These are phyloP conservation scores for Coemansia javaensis DNA, from an alignment of 192 early-diverging fungal species.

Conservation along the genomic window DNA sequence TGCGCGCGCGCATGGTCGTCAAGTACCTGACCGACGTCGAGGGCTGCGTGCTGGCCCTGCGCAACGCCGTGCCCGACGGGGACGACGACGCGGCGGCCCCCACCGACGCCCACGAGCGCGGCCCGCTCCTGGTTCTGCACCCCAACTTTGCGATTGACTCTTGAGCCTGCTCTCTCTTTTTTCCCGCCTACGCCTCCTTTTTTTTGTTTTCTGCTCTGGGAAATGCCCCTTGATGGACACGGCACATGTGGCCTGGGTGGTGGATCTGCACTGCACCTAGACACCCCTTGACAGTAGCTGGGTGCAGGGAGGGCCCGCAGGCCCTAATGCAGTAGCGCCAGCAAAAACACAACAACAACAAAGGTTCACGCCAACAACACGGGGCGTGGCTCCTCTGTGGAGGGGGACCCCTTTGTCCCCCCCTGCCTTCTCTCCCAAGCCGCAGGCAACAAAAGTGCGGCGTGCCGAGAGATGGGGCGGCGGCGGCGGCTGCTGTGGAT, in stretches of 20 bases:
- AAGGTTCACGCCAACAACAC: too few relatives aligned
- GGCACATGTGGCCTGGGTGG: neutral
- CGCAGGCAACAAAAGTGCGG: too few relatives aligned
- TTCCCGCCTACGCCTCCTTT: neutral
- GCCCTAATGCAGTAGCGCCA: too few relatives aligned
- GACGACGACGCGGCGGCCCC: neutral
- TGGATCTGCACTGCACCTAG: neutral
- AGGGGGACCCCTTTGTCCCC: neutral
- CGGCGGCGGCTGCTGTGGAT: too few relatives aligned
- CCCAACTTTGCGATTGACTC: conserved; percentile 42
- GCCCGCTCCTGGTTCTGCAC: conserved; percentile 44
- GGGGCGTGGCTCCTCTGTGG: neutral
- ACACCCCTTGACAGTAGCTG: too few relatives aligned
- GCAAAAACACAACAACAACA: too few relatives aligned
- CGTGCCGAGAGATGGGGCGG: too few relatives aligned
- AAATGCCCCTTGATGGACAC: neutral
- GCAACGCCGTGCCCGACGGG: conserved; percentile 2
- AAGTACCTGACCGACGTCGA: conserved; percentile 63
- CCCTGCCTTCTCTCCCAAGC: neutral
- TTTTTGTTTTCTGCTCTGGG: neutral
- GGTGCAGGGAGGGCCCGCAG: too few relatives aligned
- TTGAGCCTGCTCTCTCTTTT: neutral
- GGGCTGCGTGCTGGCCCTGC: conserved; percentile 45
- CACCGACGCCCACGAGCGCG: conserved; percentile 8
- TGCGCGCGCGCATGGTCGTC: conserved; percentile 64